phyloP scores from a whole-genome alignment of 129 eudicot genomes.

The Pseudognaphalium luteoalbum region DNA sequence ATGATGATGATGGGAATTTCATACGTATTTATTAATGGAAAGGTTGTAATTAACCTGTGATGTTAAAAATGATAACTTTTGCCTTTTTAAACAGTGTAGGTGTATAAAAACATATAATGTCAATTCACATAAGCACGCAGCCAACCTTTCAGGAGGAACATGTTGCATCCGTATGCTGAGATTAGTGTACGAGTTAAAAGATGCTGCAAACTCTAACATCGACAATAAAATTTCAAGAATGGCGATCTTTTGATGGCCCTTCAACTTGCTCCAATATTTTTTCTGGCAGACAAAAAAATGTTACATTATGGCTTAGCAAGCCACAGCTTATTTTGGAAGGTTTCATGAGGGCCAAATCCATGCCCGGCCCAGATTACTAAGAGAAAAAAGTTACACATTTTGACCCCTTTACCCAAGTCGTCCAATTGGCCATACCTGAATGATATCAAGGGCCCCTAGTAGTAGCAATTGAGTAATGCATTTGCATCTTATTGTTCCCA shows the following conservation, averaged over 20 bases:
- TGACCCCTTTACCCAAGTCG: neutral
- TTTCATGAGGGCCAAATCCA: neutral
- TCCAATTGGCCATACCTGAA: constrained; percentile 30
- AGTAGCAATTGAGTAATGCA: constrained; percentile 42
- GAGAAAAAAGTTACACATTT: neutral
- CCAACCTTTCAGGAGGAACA: constrained; percentile 75
- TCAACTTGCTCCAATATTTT: constrained; percentile 78
- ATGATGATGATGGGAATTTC: neutral
- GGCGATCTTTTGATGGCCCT: constrained; percentile 60
- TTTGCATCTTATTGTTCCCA: constrained; percentile 41
- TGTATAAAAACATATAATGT: neutral
- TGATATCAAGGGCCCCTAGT: constrained; percentile 40
- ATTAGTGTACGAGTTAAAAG: constrained; percentile 81
- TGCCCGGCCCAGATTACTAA: neutral
- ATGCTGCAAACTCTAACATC: constrained; percentile 81
- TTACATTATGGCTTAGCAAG: constrained; percentile 1
- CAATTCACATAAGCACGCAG: constrained; percentile 10
- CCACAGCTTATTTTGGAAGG: neutral
- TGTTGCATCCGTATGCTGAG: constrained; percentile 82
- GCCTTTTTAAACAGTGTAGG: neutral
- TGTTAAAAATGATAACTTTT: too few species aligned
- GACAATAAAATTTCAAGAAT: constrained; percentile 75
- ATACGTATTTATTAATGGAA: neutral
- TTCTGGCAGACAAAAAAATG: constrained; percentile 47
- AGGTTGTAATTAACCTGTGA: neutral